Evolutionary conservation across 2,329 filamentous ascomycete species (phyloP), one percentile per base, ranked within the genome.

Genomic region (Boeremia exigua): DNA sequence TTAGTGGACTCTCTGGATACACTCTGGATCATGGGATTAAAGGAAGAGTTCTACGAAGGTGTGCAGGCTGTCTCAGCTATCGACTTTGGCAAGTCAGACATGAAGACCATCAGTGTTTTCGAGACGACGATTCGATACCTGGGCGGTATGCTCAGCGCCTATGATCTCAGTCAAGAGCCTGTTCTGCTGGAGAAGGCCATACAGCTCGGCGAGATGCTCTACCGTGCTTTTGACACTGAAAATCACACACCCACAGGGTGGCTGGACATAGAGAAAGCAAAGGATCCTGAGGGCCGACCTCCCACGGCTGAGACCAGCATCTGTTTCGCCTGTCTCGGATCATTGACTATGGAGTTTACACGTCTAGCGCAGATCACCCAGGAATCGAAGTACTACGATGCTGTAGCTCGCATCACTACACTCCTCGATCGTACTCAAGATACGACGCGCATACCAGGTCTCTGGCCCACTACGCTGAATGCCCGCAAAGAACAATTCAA

Each of bases 11-110:
- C 75, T 23, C 66, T 81, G 23, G 79, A 81, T 55, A 79, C 75
- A 4, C 66, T 81, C 10, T 81, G 77, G 77, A 81, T 81, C 45
- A 80, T 81, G 78, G 78, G 73, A 7, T 60, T 81, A 58, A 79
- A 78, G 50, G 70, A 77, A 2, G 79, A 82, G 17, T 82, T 81
- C 51, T 70, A 78, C 33, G 74, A 79, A 40, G 79, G 79, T 1
- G 79, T 81, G 1, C 65, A 73, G 33, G 78, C 77, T n/a, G 71
- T 79, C 4, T 70, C 77, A 5, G 61, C 65, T 9, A 81, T 82
- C 43, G 78, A 82, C 57, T 79, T 82, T 39, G 74, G 76, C 23
- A 70, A 69, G 17, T 73, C 71, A 11, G 66, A 75, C 2, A 71
- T 73, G 14, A 66, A 68, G 10, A 74, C 77, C 25, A 68, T 82